Base-by-base conservation (phyloP, 208 protist genomes). In the Borovskyia barvae region DNA sequence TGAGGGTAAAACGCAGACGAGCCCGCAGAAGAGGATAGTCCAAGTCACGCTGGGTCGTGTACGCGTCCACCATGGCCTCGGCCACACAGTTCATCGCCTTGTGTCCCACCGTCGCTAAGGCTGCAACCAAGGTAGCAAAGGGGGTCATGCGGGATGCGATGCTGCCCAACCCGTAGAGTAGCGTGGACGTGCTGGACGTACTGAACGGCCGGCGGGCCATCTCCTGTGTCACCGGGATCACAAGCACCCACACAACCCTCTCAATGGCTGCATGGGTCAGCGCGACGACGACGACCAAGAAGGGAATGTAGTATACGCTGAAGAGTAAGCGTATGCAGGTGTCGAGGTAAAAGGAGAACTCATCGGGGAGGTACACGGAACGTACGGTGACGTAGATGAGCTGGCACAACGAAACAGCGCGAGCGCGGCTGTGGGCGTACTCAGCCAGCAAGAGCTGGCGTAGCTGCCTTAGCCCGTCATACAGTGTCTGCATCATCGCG, bases 191-290 rank as follows among this genome's bases (percentile, higher is more conserved):
- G 59, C 56, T 65, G 28, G 76, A 84, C 41, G 60, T 77, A 50
- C 80, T 73, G 65, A 84, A 94, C 1, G 79, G 74, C 19, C 77
- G 66, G 17, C 75, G 67, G 61, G 87, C 82, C 82, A 92, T 90
- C 36, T 90, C 77, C 58, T 90, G 82, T 39, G 77, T 78, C 17
- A 92, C 74, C 17, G 88, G 88, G 45, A 92, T 70, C 32, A 94
- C 78, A 20, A 92, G 71, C 24, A 88, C 76, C 82, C 85, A 94
- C 26, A 92, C 88, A 54, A 94, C 76, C 17, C 80, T 80, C 75
- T 90, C 69, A 50, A 94, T 72, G 4, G 71, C 82, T 48, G 81
- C 89, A 62, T 94, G 88, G 25, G 88, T 94, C 26, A 90, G 53
- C 5, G 85, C 77, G 19, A 91, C 12, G 29, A 83, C 63, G 20